Conservation (phyloP, 2,329 filamentous ascomycete species). For the Huntiella decipiens region DNA sequence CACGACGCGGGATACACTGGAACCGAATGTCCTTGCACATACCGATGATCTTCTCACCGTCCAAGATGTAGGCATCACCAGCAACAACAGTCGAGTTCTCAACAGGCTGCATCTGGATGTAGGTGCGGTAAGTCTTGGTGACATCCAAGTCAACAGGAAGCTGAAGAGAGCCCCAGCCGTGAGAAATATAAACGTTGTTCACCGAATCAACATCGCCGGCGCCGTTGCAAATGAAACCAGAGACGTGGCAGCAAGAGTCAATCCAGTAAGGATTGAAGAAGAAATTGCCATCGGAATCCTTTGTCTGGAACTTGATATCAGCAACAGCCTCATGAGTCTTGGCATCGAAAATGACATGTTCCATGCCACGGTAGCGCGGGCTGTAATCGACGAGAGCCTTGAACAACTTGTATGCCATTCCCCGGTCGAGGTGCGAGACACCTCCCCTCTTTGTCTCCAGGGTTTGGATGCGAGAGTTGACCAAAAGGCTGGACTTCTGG, state of each 20-base stretch:
- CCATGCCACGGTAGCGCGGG: constrained; percentile 34
- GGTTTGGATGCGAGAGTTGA: constrained; percentile 41
- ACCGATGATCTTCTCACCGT: constrained; percentile 30
- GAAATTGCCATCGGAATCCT: constrained; percentile 29
- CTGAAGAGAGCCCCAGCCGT: constrained; percentile 36
- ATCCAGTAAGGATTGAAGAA: constrained; percentile 40
- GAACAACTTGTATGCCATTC: constrained; percentile 59
- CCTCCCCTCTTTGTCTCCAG: constrained; percentile 40
- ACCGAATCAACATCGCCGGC: constrained; percentile 35
- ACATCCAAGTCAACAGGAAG: constrained; percentile 27
- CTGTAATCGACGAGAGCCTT: constrained; percentile 37
- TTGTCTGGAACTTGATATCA: constrained; percentile 29
- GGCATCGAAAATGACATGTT: constrained; percentile 36
- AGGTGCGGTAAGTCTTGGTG: constrained; percentile 32
- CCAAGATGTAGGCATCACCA: constrained; percentile 36
- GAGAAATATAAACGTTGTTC: constrained; percentile 38
- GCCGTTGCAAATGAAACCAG: constrained; percentile 42
- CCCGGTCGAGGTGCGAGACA: constrained; percentile 54
- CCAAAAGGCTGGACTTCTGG: constrained; percentile 48
- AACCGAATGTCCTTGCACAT: constrained; percentile 41
- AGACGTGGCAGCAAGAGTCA: constrained; percentile 38
- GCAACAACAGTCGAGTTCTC: constrained; percentile 29
- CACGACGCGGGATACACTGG: constrained; percentile 44
- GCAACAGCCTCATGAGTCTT: constrained; percentile 34
- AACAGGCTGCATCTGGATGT: constrained; percentile 38